Base-by-base conservation (phyloP, 2,329 filamentous ascomycete species). In the Colletotrichum zoysiae region DNA sequence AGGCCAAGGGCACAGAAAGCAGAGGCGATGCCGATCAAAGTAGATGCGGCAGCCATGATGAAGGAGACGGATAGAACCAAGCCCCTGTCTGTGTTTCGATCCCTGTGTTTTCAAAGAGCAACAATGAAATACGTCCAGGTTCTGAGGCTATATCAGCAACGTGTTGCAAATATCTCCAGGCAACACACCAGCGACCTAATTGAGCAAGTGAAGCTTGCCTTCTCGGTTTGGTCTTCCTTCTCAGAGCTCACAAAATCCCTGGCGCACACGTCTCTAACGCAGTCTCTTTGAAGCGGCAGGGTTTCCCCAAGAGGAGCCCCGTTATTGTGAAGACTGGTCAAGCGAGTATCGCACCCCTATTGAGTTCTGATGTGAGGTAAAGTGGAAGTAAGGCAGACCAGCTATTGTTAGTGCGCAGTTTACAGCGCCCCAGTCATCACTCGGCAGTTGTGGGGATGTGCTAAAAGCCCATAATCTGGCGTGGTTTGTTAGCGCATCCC, bases 1-100 rank as follows among this genome's bases (percentile, higher is more conserved):
- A 73, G 20, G 3, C 68, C 71, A 11, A 73, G 60, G 14, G 30
- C 48, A 63, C 63, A 72, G 16, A 73, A 62, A 4, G 42, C 55
- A 30, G 33, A 50, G 16, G 58, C 64, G n/a, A 68, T 73, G 20
- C 65, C 61, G 9, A 73, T 44, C 14, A 73, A 50, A 7, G 61
- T 71, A 12, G 68, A 57, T 20, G 63, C 68, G 3, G 68, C 64
- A 16, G 67, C 55, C 53, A 67, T 73, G 12, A 16, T 18, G 38
- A 8, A 16, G 20, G 14, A 3, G 55, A 11, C 18, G 0, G 14
- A 20, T 16, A 5, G 16, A 42, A 2, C 14, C 14, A 9, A n/a
- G 6, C 9, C 0, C 18, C 23, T 20, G 11, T 16, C 16, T 12
- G 12, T 40, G 11, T 11, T 14, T 9, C 9, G 4, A 3, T 30